Percentiles rank a stretch among this genome's conserved stretches.
phyloP scores from a whole-genome alignment of 2,329 filamentous ascomycete species.

The Diaporthe eres region DNA sequence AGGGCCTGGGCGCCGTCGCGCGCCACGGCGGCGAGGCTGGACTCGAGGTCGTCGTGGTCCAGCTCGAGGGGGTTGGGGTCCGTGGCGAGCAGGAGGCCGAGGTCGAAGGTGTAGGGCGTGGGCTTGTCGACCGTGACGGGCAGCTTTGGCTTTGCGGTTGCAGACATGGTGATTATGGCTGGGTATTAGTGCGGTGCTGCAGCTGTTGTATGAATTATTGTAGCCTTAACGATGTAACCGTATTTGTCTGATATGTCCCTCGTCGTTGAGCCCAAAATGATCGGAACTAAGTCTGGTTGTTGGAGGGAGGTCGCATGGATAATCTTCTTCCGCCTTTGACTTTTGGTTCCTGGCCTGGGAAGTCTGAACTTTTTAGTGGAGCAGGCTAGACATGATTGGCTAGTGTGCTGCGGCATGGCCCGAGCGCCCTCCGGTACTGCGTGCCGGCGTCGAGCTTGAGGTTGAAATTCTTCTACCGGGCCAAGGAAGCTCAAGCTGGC shows the following conservation, averaged over 20 bases:
- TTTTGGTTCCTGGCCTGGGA: constrained; percentile 29
- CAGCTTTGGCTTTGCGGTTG: constrained; percentile 59
- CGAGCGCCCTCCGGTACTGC: constrained; percentile 35
- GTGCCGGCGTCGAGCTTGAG: constrained; percentile 40
- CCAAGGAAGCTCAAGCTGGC: constrained; percentile 34
- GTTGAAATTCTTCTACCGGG: constrained; percentile 41
- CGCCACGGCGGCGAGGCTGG: constrained; percentile 78
- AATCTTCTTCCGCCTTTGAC: background rate
- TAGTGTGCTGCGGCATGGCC: background rate
- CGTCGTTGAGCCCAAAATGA: constrained; percentile 2
- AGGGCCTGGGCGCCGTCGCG: constrained; percentile 93
- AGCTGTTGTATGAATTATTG: background rate
- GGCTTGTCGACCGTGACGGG: constrained; percentile 82
- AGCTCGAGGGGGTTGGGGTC: constrained; percentile 87
- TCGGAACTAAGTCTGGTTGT: background rate
- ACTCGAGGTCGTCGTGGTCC: constrained; percentile 70
- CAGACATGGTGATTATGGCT: constrained; percentile 37
- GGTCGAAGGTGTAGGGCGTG: constrained; percentile 92
- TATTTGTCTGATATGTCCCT: background rate
- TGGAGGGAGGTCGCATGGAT: background rate
- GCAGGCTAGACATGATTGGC: background rate
- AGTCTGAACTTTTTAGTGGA: constrained; percentile 37
- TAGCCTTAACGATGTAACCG: background rate
- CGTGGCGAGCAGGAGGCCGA: constrained; percentile 86
- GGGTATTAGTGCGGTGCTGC: background rate